phyloP scores from a whole-genome alignment of 78 protist genomes.

The Dictyostelium firmibasis region DNA sequence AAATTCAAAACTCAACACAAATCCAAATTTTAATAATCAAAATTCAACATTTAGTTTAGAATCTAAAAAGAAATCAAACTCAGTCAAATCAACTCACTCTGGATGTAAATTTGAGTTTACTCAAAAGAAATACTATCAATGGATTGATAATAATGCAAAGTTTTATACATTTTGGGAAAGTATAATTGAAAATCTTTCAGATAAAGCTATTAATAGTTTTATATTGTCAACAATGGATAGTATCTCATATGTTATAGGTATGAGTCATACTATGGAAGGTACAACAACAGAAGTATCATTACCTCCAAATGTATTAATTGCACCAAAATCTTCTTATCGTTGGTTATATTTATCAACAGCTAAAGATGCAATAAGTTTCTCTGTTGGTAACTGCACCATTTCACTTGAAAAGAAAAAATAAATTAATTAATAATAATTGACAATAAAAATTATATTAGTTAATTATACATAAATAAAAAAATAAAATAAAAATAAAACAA shows the following conservation, averaged over 20 bases:
- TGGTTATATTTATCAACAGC: constrained; percentile 33
- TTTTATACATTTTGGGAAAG: constrained; percentile 9
- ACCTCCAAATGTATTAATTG: neutral
- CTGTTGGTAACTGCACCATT: neutral
- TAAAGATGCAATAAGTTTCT: neutral
- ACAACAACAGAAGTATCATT: neutral
- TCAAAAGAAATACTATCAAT: constrained; percentile 40
- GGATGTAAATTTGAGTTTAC: constrained; percentile 14
- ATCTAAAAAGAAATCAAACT: neutral
- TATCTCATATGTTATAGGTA: neutral
- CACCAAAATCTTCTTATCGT: constrained; percentile 21
- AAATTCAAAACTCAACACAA: neutral
- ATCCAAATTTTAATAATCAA: neutral
- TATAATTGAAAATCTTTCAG: neutral
- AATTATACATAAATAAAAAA: no score
- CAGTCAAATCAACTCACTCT: neutral
- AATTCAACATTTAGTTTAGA: neutral
- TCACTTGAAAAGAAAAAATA: neutral
- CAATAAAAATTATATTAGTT: no score
- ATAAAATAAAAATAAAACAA: no score
- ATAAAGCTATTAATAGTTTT: neutral
- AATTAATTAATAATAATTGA: no score
- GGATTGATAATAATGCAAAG: constrained; percentile 45
- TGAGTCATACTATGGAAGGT: neutral
- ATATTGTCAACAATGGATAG: constrained; percentile 44